Base-by-base conservation (phyloP, 73 alveolate species). In the Uronychia binucleata region DNA sequence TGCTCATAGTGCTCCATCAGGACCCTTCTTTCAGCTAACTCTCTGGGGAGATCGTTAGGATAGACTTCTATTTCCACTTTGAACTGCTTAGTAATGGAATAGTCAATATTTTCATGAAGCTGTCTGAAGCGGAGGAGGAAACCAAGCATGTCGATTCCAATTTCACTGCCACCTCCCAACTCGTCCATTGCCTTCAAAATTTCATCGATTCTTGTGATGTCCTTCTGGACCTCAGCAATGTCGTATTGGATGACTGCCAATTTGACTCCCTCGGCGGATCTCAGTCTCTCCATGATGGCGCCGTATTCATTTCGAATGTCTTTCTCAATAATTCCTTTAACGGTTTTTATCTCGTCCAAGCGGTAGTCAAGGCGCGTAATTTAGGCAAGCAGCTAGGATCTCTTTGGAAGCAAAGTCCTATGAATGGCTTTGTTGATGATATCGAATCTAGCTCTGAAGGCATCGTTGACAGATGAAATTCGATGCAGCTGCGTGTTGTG, bases 211-310 rank as follows among this genome's bases (percentile, higher is more conserved):
- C 96, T 91, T 78, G 96, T 98, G 80, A 98, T 91, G 80, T 98
- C 99, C 88, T 95, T 96, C 91, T 98, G 97, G 75, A 93, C 94
- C 85, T 96, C 99, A 0, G 98, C 92, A 77, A 97, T 95, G 81
- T 98, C 99, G 91, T 93, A 96, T 85, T 97, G 88, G 75, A 98
- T 90, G 8, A 97, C 92, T 27, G 99, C 99, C 58, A 96, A 75
- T 88, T 98, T 98, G 75, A 94, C 96, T 35, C 99, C 99, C 59
- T 94, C 97, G 76, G 96, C 97, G 74, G 96, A 89, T 59, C 95
- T 98, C n/a, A 98, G 95, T 95, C 99, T 93, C 89, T 98, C 99
- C 75, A 97, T 93, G 0, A 98, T 90, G 8, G 97, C 99, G 1
- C 99, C 96, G 82, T 93, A 98, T 85, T 98, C 99, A 33, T 91